Evolutionary conservation across 306 rosid species (phyloP).

Genomic region (Fagus sylvatica): DNA sequence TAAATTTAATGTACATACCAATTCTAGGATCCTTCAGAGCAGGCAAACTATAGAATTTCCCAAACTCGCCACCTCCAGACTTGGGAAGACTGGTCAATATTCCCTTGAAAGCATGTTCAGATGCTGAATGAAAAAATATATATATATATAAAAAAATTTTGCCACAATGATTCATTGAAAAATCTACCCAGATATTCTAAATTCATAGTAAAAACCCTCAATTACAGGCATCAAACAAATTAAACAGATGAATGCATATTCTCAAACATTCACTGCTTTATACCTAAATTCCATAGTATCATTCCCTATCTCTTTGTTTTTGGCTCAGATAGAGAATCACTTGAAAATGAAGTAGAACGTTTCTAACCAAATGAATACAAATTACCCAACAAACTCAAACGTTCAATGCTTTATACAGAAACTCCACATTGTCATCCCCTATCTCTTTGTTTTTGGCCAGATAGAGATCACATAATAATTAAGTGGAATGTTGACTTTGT

Average conservation of each 20-base stretch:
- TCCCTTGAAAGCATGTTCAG: constrained; percentile 23
- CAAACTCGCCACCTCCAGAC: constrained; percentile 32
- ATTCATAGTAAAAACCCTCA: not conserved
- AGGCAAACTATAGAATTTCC: constrained; percentile 26
- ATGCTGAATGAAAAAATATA: constrained; percentile 13
- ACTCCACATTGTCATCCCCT: not conserved
- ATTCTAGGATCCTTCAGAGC: constrained; percentile 33
- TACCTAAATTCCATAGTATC: not conserved
- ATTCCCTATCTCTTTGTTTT: too few species aligned
- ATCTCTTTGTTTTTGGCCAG: not conserved
- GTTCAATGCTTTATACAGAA: not conserved
- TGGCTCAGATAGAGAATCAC: too few species aligned
- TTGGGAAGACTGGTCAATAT: constrained; percentile 29
- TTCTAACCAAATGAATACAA: too few species aligned
- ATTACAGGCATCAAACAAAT: not conserved
- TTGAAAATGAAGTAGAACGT: too few species aligned
- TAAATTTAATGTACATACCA: constrained; percentile 4
- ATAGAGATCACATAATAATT: not conserved
- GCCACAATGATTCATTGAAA: not conserved
- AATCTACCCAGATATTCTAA: not conserved
- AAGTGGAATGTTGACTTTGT: not conserved
- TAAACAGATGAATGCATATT: not conserved
- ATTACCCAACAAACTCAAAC: too few species aligned
- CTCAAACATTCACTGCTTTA: not conserved
- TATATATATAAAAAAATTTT: too few species aligned